Conservation (phyloP, 257 asterid species). For the Solanum infundibuliforme region DNA sequence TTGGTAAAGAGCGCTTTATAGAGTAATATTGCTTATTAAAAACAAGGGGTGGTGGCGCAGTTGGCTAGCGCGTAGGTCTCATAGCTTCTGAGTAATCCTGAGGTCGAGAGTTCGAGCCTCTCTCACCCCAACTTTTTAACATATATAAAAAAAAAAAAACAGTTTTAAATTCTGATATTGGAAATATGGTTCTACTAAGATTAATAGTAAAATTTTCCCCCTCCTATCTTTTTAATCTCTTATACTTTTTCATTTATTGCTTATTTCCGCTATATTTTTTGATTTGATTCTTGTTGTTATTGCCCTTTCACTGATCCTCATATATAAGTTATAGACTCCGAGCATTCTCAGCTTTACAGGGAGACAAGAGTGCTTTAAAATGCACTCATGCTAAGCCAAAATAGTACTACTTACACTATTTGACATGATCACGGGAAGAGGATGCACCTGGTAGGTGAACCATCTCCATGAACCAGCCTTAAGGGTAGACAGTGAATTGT, state of each 20-base stretch:
- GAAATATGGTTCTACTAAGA: too few species aligned
- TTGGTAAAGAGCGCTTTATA: too few species aligned
- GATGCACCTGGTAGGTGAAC: slow-evolving; percentile 29
- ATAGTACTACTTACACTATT: background rate
- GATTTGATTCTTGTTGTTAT: background rate
- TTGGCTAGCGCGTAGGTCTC: slow-evolving; percentile 99
- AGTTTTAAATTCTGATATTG: too few species aligned
- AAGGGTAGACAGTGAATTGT: slow-evolving; percentile 20
- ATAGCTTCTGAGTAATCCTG: slow-evolving; percentile 80
- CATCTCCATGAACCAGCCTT: slow-evolving; percentile 11
- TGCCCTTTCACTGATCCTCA: background rate
- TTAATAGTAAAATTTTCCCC: background rate
- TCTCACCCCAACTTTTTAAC: slow-evolving; percentile 49
- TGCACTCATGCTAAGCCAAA: background rate
- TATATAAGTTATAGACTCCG: too few species aligned
- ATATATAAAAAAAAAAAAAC: too few species aligned
- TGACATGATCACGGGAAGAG: slow-evolving; percentile 7
- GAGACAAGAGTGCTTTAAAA: background rate
- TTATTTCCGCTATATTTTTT: background rate
- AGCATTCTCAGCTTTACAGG: too few species aligned
- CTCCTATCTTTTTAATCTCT: background rate
- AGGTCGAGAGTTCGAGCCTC: slow-evolving; percentile 95
- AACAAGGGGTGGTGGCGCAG: slow-evolving; percentile 89
- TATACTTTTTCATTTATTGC: background rate
- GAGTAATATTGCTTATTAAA: too few species aligned